Percentiles rank a stretch among this genome's conserved stretches.
Conservation (phyloP, 768 basidiomycete genomes). For the Lactifluus hygrophoroides region DNA sequence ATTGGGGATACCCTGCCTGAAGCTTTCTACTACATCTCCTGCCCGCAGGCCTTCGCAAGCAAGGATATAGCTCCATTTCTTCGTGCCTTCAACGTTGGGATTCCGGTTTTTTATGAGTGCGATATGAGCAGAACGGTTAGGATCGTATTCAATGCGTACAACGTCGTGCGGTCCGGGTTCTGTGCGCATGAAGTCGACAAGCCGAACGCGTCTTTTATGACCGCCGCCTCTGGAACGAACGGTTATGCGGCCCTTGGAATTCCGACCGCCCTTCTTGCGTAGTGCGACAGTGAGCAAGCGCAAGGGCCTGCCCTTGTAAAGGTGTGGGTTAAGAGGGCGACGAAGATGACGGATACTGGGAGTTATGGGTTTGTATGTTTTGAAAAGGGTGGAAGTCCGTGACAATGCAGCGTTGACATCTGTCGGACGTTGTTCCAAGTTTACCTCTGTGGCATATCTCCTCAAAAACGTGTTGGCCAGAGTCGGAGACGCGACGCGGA, state of each 20-base stretch:
- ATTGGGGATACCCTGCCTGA: constrained; percentile 71
- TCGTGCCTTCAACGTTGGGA: constrained; percentile 39
- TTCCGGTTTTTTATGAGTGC: constrained; percentile 71
- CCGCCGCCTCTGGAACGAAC: constrained; percentile 89
- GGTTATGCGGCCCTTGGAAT: constrained; percentile 74
- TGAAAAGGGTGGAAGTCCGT: constrained; percentile 54
- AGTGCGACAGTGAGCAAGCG: constrained; percentile 73
- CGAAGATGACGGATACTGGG: constrained; percentile 82
- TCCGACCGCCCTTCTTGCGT: constrained; percentile 82
- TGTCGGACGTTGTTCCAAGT: constrained; percentile 25
- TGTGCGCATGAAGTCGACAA: constrained; percentile 77
- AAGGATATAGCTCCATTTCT: constrained; percentile 83
- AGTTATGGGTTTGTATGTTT: constrained; percentile 84
- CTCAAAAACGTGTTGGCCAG: constrained; percentile 22
- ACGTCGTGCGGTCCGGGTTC: constrained; percentile 81
- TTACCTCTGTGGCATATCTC: constrained; percentile 33
- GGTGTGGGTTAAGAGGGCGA: constrained; percentile 71
- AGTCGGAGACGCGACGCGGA: background rate
- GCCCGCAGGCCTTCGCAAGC: constrained; percentile 85
- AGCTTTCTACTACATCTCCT: constrained; percentile 83
- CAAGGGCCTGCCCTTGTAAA: constrained; percentile 81
- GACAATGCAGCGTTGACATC: constrained; percentile 36
- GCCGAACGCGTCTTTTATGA: constrained; percentile 76
- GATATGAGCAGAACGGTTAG: constrained; percentile 88
- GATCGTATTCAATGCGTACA: constrained; percentile 94